These are phyloP conservation scores for Acacia crassicarpa DNA, from an alignment of 306 rosid genomes.

Conservation along the genomic window DNA sequence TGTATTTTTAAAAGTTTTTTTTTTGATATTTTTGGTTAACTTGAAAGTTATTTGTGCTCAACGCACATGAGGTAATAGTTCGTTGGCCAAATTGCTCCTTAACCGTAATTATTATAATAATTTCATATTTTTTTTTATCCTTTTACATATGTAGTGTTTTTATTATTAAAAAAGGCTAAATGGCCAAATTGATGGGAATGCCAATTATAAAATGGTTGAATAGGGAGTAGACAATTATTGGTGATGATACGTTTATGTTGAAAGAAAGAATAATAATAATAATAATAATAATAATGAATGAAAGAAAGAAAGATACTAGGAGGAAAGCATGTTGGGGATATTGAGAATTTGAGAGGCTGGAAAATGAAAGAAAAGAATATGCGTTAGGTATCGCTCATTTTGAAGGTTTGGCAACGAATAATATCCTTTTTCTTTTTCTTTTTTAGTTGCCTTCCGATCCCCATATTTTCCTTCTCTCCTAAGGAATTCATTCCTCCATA, in stretches of 20 bases:
- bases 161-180: too few relatives aligned
- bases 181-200: neutral
- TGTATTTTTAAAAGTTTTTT: too few relatives aligned
- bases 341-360: neutral
- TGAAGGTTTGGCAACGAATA: neutral
- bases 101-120: too few relatives aligned
- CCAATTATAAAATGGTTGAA: neutral
- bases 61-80: too few relatives aligned
- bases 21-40: too few relatives aligned
- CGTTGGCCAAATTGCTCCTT: too few relatives aligned
- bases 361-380: conserved; percentile 19
- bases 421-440: neutral
- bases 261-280: conserved; percentile 8
- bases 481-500: neutral
- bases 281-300: neutral
- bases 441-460: neutral
- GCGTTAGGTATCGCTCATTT: neutral
- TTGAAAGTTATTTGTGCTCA: too few relatives aligned
- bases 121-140: too few relatives aligned
- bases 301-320: too few relatives aligned
- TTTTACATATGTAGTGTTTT: too few relatives aligned
- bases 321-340: neutral
- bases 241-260: neutral
- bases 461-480: neutral
- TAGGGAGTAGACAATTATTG: conserved; percentile 5